A percentile compares a stretch with the other conserved stretches of the same genome.
Evolutionary conservation across 2,329 filamentous ascomycete species (phyloP).

Genomic region (Apiospora kogelbergensis): DNA sequence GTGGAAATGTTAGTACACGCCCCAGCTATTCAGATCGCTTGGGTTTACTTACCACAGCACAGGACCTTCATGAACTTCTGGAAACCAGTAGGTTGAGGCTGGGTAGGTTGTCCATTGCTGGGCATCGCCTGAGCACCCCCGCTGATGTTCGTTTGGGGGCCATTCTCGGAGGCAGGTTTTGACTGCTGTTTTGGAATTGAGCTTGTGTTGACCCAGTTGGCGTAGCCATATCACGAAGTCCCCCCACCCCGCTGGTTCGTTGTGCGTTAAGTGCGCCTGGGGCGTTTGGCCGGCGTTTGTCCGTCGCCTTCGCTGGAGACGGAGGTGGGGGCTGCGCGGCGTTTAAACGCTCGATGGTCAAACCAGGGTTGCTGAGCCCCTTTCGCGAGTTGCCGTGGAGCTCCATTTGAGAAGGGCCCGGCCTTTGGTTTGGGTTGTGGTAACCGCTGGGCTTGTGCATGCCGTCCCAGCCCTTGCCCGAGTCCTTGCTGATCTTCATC

Average conservation of each 20-base stretch:
- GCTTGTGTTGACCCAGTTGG: slow-evolving; percentile 90
- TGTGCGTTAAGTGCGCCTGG: slow-evolving; percentile 72
- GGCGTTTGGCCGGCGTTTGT: slow-evolving; percentile 78
- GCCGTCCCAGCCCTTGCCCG: slow-evolving; percentile 87
- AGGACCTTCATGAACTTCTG: slow-evolving; percentile 92
- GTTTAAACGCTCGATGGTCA: slow-evolving; percentile 89
- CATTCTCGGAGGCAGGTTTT: slow-evolving; percentile 72
- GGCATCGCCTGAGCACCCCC: slow-evolving; percentile 52
- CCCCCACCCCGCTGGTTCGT: slow-evolving; percentile 73
- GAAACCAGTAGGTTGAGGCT: slow-evolving; percentile 77
- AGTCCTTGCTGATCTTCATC: slow-evolving; percentile 90
- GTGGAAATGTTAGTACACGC: not conserved
- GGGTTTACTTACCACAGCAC: slow-evolving; percentile 73
- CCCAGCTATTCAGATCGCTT: not conserved
- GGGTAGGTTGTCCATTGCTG: slow-evolving; percentile 56
- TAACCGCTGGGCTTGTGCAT: slow-evolving; percentile 68
- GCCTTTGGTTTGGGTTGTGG: slow-evolving; percentile 75
- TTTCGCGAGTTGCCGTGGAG: slow-evolving; percentile 72
- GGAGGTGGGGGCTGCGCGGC: slow-evolving; percentile 87
- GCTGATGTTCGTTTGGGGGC: slow-evolving; percentile 58
- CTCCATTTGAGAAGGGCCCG: slow-evolving; percentile 82
- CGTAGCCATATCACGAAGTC: slow-evolving; percentile 74
- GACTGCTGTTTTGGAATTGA: slow-evolving; percentile 94
- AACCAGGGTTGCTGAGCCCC: slow-evolving; percentile 65
- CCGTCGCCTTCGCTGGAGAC: slow-evolving; percentile 78